Percentiles rank a stretch among this genome's conserved stretches.
Conservation (phyloP, 345 rosid species). For the Populus ilicifolia region DNA sequence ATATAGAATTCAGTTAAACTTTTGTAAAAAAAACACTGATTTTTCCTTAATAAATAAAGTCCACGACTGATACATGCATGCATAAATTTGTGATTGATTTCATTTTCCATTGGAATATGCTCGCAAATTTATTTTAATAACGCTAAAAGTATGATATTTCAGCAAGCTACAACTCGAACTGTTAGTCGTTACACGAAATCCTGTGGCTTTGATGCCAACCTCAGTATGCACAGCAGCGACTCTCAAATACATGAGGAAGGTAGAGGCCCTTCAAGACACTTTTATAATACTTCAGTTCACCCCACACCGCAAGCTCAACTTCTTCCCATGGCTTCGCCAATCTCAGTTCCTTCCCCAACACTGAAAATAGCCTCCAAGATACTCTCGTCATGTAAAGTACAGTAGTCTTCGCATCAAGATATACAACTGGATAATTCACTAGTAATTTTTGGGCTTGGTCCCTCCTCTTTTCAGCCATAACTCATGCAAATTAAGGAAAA, state of each 20-base stretch:
- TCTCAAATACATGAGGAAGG: neutral
- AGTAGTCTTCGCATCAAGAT: conserved; percentile 65
- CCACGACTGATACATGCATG: neutral
- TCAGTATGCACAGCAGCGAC: neutral
- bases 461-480: too few species aligned
- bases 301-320: conserved; percentile 75
- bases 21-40: too few species aligned
- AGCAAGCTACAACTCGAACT: neutral
- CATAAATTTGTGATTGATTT: neutral
- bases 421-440: neutral
- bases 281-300: conserved; percentile 54
- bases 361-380: conserved; percentile 77
- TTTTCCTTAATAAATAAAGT: too few species aligned
- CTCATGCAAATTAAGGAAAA: too few species aligned
- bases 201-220: neutral
- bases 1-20: too few species aligned
- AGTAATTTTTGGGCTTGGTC: too few species aligned
- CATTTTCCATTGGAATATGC: neutral
- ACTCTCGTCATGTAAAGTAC: conserved; percentile 79
- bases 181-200: neutral
- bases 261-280: conserved; percentile 19
- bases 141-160: neutral
- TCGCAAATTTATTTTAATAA: neutral
- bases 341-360: conserved; percentile 63
- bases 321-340: conserved; percentile 77